A percentile compares a stretch with the other conserved stretches of the same genome.
phyloP scores from a whole-genome alignment of 2,329 filamentous ascomycete species.

The Teratosphaeria destructans region DNA sequence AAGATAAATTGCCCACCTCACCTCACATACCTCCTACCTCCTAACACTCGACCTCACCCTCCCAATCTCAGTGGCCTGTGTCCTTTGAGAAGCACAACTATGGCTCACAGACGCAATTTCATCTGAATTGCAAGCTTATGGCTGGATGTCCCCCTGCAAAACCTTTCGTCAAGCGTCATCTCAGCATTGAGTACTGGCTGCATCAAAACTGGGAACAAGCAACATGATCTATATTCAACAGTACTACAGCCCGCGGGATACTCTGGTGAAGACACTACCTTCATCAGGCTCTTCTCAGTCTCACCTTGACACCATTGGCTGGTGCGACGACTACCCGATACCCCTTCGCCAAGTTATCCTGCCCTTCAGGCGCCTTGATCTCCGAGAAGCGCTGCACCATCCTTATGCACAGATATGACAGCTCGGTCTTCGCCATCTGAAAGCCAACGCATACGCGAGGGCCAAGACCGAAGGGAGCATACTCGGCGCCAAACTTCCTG shows the following conservation, averaged over 20 bases:
- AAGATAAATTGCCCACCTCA: not conserved
- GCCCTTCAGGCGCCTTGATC: slow-evolving; percentile 7
- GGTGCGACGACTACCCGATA: slow-evolving; percentile 14
- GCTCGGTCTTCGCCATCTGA: slow-evolving; percentile 10
- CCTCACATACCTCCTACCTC: too few species aligned
- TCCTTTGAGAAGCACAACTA: too few species aligned
- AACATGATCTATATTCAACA: too few species aligned
- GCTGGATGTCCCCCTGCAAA: too few species aligned
- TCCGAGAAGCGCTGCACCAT: slow-evolving; percentile 10
- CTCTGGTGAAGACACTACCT: not conserved
- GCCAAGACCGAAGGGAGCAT: slow-evolving; percentile 15
- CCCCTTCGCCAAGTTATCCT: slow-evolving; percentile 11
- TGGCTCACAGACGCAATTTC: too few species aligned
- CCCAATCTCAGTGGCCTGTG: not conserved
- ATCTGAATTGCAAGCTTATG: too few species aligned
- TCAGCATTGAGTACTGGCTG: too few species aligned
- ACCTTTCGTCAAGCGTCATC: too few species aligned
- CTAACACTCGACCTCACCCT: not conserved
- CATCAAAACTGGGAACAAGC: too few species aligned
- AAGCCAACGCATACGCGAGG: slow-evolving; percentile 12
- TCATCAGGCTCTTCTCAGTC: not conserved
- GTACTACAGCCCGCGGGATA: too few species aligned
- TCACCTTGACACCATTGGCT: not conserved
- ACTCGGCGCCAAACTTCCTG: slow-evolving; percentile 11
- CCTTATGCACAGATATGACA: slow-evolving; percentile 10